Evolutionary conservation across 129 eudicot genomes (phyloP).

Genomic region (Escallonia herrerae): DNA sequence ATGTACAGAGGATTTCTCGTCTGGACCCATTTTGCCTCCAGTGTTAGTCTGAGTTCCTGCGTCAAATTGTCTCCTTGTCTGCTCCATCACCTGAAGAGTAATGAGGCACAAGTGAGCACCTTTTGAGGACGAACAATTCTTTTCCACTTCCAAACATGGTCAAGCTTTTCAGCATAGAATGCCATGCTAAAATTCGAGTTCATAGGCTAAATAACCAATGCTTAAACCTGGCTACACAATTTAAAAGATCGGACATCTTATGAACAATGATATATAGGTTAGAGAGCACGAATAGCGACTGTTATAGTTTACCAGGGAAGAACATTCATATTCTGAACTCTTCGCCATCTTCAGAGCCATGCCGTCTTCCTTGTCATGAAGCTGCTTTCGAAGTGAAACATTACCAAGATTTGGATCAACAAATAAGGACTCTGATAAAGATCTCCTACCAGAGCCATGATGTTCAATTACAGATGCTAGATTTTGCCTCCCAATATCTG

Average conservation of each 20-base stretch:
- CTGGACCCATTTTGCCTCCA: constrained; percentile 26
- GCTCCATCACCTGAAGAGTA: constrained; percentile 48
- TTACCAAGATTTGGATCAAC: constrained; percentile 60
- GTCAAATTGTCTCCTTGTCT: constrained; percentile 39
- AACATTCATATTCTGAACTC: constrained; percentile 53
- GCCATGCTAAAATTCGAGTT: no score
- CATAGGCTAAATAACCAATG: no score
- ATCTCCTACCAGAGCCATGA: constrained; percentile 89
- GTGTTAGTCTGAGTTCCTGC: constrained; percentile 9
- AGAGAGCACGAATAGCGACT: background rate
- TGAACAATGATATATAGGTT: background rate
- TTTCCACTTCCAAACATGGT: no score
- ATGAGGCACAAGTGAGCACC: no score
- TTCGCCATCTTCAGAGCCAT: constrained; percentile 28
- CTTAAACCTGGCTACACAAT: no score
- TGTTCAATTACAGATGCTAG: constrained; percentile 75
- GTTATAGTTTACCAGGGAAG: constrained; percentile 42
- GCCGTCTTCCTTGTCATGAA: constrained; percentile 48
- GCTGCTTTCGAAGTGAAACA: constrained; percentile 73
- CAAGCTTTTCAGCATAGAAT: no score
- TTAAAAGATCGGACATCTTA: background rate
- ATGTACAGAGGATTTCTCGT: constrained; percentile 30
- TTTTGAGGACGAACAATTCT: no score
- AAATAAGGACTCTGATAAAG: constrained; percentile 77
- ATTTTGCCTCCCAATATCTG: constrained; percentile 67